phyloP scores from a whole-genome alignment of 192 early-diverging fungal genomes.

The Mortierella antarctica region DNA sequence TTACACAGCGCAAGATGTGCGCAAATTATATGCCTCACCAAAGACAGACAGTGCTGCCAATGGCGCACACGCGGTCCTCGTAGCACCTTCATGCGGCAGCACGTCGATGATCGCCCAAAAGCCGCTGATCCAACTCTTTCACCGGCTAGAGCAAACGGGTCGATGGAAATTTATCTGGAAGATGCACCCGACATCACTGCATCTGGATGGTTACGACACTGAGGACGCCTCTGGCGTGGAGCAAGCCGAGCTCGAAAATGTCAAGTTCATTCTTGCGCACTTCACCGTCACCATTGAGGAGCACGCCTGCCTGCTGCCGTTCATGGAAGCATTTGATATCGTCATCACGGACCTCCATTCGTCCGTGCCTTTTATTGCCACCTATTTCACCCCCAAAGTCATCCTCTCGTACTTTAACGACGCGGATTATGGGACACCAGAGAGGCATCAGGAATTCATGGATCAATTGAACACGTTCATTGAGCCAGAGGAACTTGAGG shows the following conservation, averaged over 20 bases:
- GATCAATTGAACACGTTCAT: conserved; percentile 49
- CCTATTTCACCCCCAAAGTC: conserved; percentile 52
- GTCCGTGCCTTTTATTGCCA: conserved; percentile 53
- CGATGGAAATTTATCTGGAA: conserved; percentile 55
- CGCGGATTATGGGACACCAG: conserved; percentile 49
- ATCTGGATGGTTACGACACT: conserved; percentile 32
- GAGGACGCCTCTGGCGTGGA: conserved; percentile 21
- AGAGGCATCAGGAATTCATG: conserved; percentile 46
- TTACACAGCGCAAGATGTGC: conserved; percentile 42
- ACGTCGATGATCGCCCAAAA: conserved; percentile 50
- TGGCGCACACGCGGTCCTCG: conserved; percentile 21
- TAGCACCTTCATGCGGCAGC: conserved; percentile 48
- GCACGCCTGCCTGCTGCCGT: conserved; percentile 48
- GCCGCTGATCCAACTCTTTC: conserved; percentile 42
- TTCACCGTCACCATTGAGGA: conserved; percentile 47
- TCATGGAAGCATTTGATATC: conserved; percentile 53
- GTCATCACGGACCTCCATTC: conserved; percentile 54
- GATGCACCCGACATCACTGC: conserved; percentile 46
- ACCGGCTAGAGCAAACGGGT: conserved; percentile 42
- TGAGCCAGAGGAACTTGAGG: conserved; percentile 36
- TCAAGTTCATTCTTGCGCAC: conserved; percentile 40
- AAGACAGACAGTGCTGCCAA: neutral
- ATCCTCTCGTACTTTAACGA: conserved; percentile 54
- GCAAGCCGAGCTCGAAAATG: conserved; percentile 37
- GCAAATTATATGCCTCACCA: neutral